Evolutionary conservation across 1,284 basidiomycete genomes (phyloP).

Genomic region (Leccinum griseonigrum): DNA sequence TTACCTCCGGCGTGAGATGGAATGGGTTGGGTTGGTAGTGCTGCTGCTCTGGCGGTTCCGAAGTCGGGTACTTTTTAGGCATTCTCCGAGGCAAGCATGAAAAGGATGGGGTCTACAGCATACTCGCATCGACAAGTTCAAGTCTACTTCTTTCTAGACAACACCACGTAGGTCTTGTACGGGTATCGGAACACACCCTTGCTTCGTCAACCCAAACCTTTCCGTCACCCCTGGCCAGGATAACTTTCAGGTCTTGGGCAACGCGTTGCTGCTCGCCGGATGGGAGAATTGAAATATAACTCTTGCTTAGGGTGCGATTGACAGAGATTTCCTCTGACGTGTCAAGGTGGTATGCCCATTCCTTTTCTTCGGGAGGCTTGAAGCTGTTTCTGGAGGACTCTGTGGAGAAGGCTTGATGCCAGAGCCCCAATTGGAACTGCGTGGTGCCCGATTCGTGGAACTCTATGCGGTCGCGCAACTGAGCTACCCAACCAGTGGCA

Average conservation of each 20-base stretch:
- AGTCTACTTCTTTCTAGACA: slow-evolving; percentile 37
- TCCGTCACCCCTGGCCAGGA: slow-evolving; percentile 46
- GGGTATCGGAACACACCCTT: slow-evolving; percentile 53
- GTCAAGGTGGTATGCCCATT: slow-evolving; percentile 48
- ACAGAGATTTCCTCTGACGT: slow-evolving; percentile 48
- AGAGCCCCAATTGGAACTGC: slow-evolving; percentile 69
- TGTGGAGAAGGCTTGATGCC: slow-evolving; percentile 63
- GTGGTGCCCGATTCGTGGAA: slow-evolving; percentile 64
- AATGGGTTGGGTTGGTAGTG: slow-evolving; percentile 1
- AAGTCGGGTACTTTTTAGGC: neutral
- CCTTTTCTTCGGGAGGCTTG: slow-evolving; percentile 50
- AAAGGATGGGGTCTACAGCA: neutral
- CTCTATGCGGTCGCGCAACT: slow-evolving; percentile 65
- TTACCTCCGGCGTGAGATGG: slow-evolving; percentile 80
- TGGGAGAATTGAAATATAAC: slow-evolving; percentile 63
- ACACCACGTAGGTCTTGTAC: slow-evolving; percentile 48
- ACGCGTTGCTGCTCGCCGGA: slow-evolving; percentile 53
- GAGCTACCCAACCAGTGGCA: slow-evolving; percentile 63
- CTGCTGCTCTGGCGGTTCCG: neutral
- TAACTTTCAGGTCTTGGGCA: slow-evolving; percentile 44
- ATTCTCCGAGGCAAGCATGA: neutral
- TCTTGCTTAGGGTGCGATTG: slow-evolving; percentile 69
- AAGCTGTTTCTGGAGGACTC: slow-evolving; percentile 53
- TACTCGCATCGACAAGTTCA: neutral
- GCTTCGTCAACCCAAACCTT: slow-evolving; percentile 47